Evolutionary conservation across 306 rosid genomes (phyloP), one percentile per base, ranked within the genome.

Genomic region (Leucaena leucocephala): DNA sequence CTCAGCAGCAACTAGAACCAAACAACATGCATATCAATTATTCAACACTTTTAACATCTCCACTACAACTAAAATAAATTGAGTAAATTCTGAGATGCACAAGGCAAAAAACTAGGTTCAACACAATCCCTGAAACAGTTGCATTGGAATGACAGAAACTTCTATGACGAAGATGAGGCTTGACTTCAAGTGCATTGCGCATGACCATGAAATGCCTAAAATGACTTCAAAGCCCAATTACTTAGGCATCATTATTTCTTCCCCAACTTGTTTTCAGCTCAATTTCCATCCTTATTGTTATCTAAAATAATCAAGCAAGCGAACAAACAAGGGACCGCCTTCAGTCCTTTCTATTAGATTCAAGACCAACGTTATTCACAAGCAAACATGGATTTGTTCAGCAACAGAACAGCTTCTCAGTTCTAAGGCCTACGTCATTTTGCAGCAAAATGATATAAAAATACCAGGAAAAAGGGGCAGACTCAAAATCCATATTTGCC

Each of bases 301-400:
- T 21, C 66, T 66, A 72, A 67, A 72, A 64, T 5, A 22, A 48
- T 61, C 5, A 54, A 55, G 64, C 14, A 21, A 16, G 27, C 0
- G 27, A 27, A 27, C 27, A 27, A 27, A 57, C 7, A 70, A 42
- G 55, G 46, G 22, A 42, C 59, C 54, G 5, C 22, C 50, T 45
- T 35, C 77, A 49, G 50, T 62, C 35, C 38, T 27, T 59, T 38
- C 49, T 75, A 19, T 46, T 34, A 49, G 65, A 55, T 66, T 82
- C 40, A 16, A 65, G 75, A 55, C 9, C 34, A 21, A n/a, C 12
- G 68, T 77, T 22, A 58, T 77, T 76, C 77, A 76, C 19, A 68
- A 67, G 52, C 48, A 19, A 27, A 27, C 27, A 33, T 33, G 35
- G 48, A 72, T 22, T 19, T 80, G 15, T 71, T 50, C 19, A 65